Conservation (phyloP, 306 rosid species). For the Cucumis cinereus region DNA sequence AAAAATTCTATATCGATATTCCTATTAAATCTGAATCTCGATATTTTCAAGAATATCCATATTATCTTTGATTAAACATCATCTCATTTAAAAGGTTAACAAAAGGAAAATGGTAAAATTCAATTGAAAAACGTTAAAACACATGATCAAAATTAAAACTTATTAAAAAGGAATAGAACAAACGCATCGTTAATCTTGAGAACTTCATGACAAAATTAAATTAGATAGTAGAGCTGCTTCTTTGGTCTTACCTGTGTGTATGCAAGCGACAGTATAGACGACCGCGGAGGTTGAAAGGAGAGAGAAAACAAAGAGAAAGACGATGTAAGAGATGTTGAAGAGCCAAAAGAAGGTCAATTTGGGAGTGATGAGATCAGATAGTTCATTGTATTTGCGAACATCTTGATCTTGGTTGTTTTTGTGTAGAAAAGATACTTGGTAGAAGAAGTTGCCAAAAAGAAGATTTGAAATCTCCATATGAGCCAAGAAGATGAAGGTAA, state of each 20-base stretch:
- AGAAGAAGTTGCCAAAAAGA: constrained; percentile 7
- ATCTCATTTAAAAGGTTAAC: not conserved
- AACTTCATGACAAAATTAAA: too few relatives aligned
- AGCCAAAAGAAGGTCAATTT: constrained; percentile 11
- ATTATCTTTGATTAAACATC: not conserved
- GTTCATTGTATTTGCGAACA: not conserved
- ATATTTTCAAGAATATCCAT: too few relatives aligned
- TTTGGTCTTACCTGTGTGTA: not conserved
- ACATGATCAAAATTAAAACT: not conserved
- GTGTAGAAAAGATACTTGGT: not conserved
- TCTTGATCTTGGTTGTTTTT: not conserved
- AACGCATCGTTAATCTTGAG: not conserved
- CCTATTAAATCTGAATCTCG: too few relatives aligned
- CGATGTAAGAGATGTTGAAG: constrained; percentile 21
- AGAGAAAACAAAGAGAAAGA: constrained; percentile 14
- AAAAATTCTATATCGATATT: too few relatives aligned
- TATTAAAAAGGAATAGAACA: not conserved
- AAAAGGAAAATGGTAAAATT: not conserved
- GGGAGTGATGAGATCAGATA: constrained; percentile 5
- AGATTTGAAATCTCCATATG: constrained; percentile 18
- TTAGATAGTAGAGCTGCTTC: not conserved
- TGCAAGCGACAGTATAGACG: constrained; percentile 18
- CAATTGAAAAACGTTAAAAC: not conserved
- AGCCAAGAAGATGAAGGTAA: constrained; percentile 16
- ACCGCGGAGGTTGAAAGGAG: constrained; percentile 26